These are phyloP conservation scores for Echinosophora koreensis DNA, from an alignment of 306 rosid genomes.

Conservation along the genomic window DNA sequence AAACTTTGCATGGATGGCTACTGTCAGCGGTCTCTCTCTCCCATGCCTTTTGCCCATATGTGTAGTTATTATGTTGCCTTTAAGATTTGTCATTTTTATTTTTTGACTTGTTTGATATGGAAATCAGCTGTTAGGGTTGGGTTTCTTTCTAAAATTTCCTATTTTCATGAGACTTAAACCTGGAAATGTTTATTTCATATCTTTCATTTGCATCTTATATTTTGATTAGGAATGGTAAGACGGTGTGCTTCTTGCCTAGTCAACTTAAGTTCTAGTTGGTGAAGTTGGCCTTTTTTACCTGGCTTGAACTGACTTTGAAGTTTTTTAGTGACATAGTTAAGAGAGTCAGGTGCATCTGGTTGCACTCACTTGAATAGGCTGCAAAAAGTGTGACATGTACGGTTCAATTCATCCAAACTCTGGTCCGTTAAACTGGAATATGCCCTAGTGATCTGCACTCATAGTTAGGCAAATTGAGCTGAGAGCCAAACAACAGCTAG, in stretches of 20 bases:
- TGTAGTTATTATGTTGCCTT: conserved; percentile 36
- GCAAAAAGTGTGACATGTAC: neutral
- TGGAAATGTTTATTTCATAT: conserved; percentile 6
- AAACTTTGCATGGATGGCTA: conserved; percentile 90
- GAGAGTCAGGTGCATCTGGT: conserved; percentile 17
- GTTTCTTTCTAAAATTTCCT: conserved; percentile 20
- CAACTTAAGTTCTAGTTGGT: conserved; percentile 14
- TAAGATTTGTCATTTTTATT: conserved; percentile 29
- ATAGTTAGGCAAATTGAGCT: neutral
- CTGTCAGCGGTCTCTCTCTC: conserved; percentile 79
- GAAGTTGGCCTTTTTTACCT: neutral
- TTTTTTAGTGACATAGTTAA: neutral
- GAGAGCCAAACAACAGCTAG: neutral
- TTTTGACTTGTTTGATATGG: conserved; percentile 20
- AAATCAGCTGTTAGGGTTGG: conserved; percentile 26
- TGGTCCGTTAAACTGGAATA: neutral
- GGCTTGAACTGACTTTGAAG: conserved; percentile 22
- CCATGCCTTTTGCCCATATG: conserved; percentile 45
- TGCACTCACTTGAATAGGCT: conserved; percentile 6
- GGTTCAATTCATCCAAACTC: conserved; percentile 18
- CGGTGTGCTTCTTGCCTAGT: conserved; percentile 2
- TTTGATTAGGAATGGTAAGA: conserved; percentile 24
- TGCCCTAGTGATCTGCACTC: neutral
- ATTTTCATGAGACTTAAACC: conserved; percentile 15
- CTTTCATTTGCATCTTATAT: neutral